These are phyloP conservation scores for Schwanniomyces pseudopolymorphus DNA, from an alignment of 805 yeast genomes.

Conservation along the genomic window DNA sequence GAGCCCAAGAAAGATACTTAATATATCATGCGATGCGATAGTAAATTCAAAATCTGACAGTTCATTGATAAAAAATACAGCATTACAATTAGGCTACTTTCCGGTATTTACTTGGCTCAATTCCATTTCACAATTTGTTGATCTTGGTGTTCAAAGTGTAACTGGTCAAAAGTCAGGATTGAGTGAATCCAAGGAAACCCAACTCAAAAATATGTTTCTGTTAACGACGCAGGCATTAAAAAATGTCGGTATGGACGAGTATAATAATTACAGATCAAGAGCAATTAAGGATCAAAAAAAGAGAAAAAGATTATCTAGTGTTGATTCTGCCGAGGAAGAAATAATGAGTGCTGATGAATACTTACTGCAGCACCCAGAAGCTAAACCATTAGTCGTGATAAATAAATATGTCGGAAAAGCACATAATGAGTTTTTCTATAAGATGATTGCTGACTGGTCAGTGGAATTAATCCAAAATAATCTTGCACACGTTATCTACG, in stretches of 20 bases:
- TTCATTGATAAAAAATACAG: constrained; percentile 62
- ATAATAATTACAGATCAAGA: constrained; percentile 24
- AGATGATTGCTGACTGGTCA: constrained; percentile 86
- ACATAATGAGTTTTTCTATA: constrained; percentile 63
- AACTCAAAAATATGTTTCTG: constrained; percentile 75
- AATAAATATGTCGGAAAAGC: constrained; percentile 67
- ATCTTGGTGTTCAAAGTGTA: constrained; percentile 82
- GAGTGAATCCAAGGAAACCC: constrained; percentile 78
- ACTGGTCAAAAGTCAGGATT: constrained; percentile 94
- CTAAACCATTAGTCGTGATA: constrained; percentile 81
- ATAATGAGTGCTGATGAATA: constrained; percentile 72
- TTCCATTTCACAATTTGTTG: constrained; percentile 72
- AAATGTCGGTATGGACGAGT: constrained; percentile 46
- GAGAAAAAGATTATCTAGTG: constrained; percentile 11
- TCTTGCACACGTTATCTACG: constrained; percentile 83
- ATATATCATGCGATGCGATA: constrained; percentile 77
- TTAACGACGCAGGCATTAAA: constrained; percentile 74
- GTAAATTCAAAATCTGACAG: constrained; percentile 74
- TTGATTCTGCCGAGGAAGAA: constrained; percentile 16
- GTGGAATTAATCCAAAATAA: constrained; percentile 72
- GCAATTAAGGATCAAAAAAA: constrained; percentile 17
- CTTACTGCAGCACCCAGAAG: constrained; percentile 80
- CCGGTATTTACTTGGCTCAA: constrained; percentile 95
- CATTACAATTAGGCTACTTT: constrained; percentile 81
- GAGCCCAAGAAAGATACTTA: constrained; percentile 48